Base-by-base conservation (phyloP, 225 moss, liverwort and hornwort genomes). In the Straminergon stramineum region DNA sequence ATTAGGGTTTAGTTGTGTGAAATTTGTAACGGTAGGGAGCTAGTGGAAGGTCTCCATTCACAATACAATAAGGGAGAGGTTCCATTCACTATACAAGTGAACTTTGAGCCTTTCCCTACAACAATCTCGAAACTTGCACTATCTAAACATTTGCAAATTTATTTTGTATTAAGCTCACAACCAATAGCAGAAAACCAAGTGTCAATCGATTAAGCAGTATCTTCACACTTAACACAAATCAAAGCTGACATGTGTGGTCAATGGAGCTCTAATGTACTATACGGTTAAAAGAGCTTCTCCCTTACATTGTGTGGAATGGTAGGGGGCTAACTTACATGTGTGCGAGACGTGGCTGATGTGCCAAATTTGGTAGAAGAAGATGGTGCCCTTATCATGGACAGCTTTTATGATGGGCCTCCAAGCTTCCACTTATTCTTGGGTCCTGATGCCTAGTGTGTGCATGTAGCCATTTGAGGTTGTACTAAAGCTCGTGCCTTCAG, bases 331-430 rank as follows among this genome's bases (percentile, higher is more conserved):
- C 41, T 92, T 85, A 93, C 93, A 92, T 7, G 77, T 92, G 62
- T 93, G 93, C 0, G 92, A 93, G 8, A 91, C 89, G 58, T 89
- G 90, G 39, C 93, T 92, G 61, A 79, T 90, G 74, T 92, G 82
- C 92, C 93, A 92, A 45, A 93, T 45, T 85, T 93, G 93, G 87
- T 91, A 93, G 85, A 93, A 93, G 85, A 93, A 92, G 17, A 87
- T 20, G 63, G 62, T 91, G 60, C 93, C 92, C 79, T 89, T 92
- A 51, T 91, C 92, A 68, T 93, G 92, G 26, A 92, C 90, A 20
- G 92, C 92, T 31, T 92, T 69, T 6, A 92, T 92, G 35, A 93
- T 93, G 35, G 91, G 91, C 89, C 91, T 93, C 93, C 93, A 93
- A 0, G 93, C 93, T 1, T 93, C 91, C 88, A 92, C 89, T 48